Evolutionary conservation across 495 filamentous ascomycete species (phyloP).

Genomic region (Xylaria telfairii): DNA sequence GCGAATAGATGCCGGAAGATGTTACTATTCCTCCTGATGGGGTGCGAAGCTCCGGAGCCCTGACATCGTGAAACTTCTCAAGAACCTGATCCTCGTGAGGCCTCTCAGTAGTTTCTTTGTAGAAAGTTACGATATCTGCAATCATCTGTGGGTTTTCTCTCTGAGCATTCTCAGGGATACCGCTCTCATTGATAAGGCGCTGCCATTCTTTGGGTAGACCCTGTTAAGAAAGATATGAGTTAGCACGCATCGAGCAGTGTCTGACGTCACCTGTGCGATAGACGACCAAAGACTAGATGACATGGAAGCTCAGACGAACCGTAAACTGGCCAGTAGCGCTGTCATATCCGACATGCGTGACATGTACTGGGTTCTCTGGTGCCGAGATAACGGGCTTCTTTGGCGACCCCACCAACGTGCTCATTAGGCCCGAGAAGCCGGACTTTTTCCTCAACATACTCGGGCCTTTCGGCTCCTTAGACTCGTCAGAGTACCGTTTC

Average conservation of each 20-base stretch:
- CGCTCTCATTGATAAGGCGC: conserved; percentile 89
- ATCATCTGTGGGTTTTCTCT: conserved; percentile 94
- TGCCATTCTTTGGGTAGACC: conserved; percentile 99
- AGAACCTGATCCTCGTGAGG: conserved; percentile 84
- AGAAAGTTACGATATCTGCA: conserved; percentile 93
- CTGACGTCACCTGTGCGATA: conserved; percentile 27
- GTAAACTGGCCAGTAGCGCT: conserved; percentile 97
- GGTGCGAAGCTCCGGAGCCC: conserved; percentile 62
- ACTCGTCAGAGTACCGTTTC: conserved; percentile 89
- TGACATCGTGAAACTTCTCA: conserved; percentile 93
- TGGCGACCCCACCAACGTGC: conserved; percentile 86
- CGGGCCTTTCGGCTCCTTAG: conserved; percentile 61
- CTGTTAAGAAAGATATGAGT: conserved; percentile 50
- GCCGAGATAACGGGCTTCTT: conserved; percentile 91
- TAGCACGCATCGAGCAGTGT: conserved; percentile 33
- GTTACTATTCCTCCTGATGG: conserved; percentile 49
- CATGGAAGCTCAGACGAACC: conserved; percentile 57
- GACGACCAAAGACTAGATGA: background rate
- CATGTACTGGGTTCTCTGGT: conserved; percentile 95
- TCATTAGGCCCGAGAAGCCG: conserved; percentile 94
- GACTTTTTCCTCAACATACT: conserved; percentile 82
- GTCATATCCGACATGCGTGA: conserved; percentile 97
- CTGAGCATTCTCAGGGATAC: conserved; percentile 94
- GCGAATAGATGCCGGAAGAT: conserved; percentile 53
- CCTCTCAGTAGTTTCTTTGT: conserved; percentile 87